A percentile compares a stretch with the other conserved stretches of the same genome.
phyloP scores from a whole-genome alignment of 306 rosid species.

The Vigna trinervia region DNA sequence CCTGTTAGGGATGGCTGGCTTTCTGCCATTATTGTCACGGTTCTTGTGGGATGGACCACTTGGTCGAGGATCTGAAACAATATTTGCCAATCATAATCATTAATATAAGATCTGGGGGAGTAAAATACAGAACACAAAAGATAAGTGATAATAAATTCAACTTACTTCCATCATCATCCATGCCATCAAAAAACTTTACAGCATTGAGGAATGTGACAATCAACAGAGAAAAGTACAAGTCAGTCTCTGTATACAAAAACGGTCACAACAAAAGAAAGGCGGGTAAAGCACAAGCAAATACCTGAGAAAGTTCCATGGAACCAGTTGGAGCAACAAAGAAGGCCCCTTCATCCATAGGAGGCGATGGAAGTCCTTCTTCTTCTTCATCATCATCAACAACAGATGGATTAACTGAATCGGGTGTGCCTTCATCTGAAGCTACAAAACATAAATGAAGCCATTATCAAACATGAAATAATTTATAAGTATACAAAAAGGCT shows the following conservation, averaged over 20 bases:
- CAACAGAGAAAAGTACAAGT: conserved; percentile 52
- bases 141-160: conserved; percentile 52
- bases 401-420: conserved; percentile 74
- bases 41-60: conserved; percentile 57
- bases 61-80: conserved; percentile 87
- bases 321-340: conserved; percentile 68
- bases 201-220: conserved; percentile 39
- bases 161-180: conserved; percentile 98
- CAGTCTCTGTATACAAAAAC: conserved; percentile 48
- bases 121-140: conserved; percentile 55
- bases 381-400: conserved; percentile 50
- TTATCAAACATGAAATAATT: not conserved
- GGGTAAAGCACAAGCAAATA: conserved; percentile 41
- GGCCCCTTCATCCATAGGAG: conserved; percentile 87
- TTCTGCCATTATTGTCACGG: conserved; percentile 65
- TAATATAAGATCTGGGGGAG: conserved; percentile 49
- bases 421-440: conserved; percentile 71
- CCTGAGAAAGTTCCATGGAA: conserved; percentile 86
- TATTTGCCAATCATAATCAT: conserved; percentile 48
- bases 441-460: conserved; percentile 33
- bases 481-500: not conserved
- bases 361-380: conserved; percentile 89
- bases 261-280: conserved; percentile 5
- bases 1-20: conserved; percentile 49
- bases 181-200: conserved; percentile 93